Percentiles rank a stretch among this genome's conserved stretches.
These are phyloP conservation scores for Leishmania martiniquensis DNA, from an alignment of 208 protist species.

Conservation along the genomic window DNA sequence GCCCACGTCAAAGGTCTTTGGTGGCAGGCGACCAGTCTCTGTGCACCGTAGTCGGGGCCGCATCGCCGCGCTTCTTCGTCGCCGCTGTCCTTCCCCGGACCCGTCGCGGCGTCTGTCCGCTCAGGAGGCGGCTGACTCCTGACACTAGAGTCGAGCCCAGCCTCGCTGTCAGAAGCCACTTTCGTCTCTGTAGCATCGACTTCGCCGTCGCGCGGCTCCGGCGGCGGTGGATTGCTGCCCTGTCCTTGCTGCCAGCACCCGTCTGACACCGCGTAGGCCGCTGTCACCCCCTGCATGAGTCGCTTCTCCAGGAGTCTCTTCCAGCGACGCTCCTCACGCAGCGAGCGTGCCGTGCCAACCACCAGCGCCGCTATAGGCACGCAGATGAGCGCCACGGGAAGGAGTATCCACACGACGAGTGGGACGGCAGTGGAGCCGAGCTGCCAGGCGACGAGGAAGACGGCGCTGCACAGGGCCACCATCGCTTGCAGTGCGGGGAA, in stretches of 20 bases:
- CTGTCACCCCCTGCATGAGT: constrained; percentile 35
- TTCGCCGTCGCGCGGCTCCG: not conserved
- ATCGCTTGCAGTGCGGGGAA: constrained; percentile 50
- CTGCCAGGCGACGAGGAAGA: constrained; percentile 39
- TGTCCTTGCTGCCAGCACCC: not conserved
- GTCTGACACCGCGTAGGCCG: constrained; percentile 10
- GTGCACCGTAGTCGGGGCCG: not conserved
- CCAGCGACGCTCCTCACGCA: constrained; percentile 56
- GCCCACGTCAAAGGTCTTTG: not conserved
- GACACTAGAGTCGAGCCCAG: not conserved
- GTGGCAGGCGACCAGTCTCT: not conserved
- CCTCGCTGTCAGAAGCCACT: not conserved
- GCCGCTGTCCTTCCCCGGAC: not conserved
- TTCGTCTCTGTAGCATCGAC: not conserved
- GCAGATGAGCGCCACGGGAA: constrained; percentile 43
- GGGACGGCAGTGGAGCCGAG: constrained; percentile 22
- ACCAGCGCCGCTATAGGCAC: constrained; percentile 55
- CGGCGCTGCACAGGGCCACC: constrained; percentile 37
- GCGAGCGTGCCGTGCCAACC: constrained; percentile 46
- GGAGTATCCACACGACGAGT: constrained; percentile 30
- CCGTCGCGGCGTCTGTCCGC: not conserved
- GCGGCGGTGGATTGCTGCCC: not conserved
- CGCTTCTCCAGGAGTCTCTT: constrained; percentile 47
- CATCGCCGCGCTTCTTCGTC: not conserved
- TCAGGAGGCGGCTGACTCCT: not conserved